Conservation (phyloP, 1,284 basidiomycete genomes). For the Ustilago nuda region DNA sequence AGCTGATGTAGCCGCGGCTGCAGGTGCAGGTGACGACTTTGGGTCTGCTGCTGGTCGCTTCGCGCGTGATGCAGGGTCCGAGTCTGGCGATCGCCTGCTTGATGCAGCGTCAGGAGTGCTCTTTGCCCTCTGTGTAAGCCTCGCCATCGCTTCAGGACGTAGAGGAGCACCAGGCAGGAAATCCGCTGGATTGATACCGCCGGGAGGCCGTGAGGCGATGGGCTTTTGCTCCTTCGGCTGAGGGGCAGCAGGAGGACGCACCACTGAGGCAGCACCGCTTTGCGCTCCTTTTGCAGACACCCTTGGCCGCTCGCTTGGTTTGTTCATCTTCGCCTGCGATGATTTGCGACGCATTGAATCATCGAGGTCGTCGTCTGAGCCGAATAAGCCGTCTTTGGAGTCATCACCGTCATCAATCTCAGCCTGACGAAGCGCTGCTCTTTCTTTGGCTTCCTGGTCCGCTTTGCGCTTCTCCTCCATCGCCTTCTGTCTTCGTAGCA, state of each 20-base stretch:
- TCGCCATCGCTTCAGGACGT: slow-evolving; percentile 31
- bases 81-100: slow-evolving; percentile 22
- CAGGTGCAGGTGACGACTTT: slow-evolving; percentile 15
- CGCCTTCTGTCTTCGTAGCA: slow-evolving; percentile 43
- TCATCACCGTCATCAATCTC: slow-evolving; percentile 12
- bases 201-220: slow-evolving; percentile 15
- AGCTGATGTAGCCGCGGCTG: slow-evolving; percentile 10
- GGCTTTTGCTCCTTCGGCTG: slow-evolving; percentile 21
- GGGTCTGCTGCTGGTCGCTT: slow-evolving; percentile 12
- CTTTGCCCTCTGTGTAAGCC: slow-evolving; percentile 33
- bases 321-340: slow-evolving; percentile 8
- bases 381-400: slow-evolving; percentile 38
- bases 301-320: background rate
- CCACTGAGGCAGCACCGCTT: background rate
- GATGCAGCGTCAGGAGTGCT: background rate
- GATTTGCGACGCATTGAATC: background rate
- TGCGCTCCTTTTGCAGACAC: background rate
- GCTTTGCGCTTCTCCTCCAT: slow-evolving; percentile 48
- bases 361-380: slow-evolving; percentile 22
- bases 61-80: slow-evolving; percentile 8
- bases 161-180: slow-evolving; percentile 55
- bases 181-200: slow-evolving; percentile 54
- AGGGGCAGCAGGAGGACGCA: slow-evolving; percentile 6
- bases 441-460: slow-evolving; percentile 32
- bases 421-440: slow-evolving; percentile 18